Evolutionary conservation across 2,329 filamentous ascomycete genomes (phyloP), one percentile per base, ranked within the genome.

Genomic region (Leptographium lundbergii): DNA sequence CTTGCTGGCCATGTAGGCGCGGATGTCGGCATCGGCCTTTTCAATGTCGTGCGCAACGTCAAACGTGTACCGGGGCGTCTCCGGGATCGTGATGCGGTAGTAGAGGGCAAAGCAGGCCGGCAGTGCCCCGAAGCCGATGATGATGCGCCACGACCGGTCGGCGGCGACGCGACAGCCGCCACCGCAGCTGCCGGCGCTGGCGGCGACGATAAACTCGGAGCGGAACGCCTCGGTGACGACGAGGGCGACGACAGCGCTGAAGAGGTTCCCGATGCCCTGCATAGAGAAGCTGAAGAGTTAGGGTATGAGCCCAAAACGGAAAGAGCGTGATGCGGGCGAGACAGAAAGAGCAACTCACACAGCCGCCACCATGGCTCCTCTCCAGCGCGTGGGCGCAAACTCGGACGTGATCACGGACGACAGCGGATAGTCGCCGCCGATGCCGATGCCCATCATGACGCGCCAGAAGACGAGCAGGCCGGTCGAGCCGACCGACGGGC

Each of bases 31-130:
- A 60, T 86, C 84, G 34, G 82, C 89, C 72, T 89, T 88, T 70
- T 88, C 81, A 34, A 89, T 77, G 66, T 94, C 88, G 60, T 84
- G 85, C 32, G 83, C 79, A 2, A 94, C 82, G 69, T 94, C 89
- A 57, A 67, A 66, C 9, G 66, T 67, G 59, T 91, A 92, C 45
- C 88, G 82, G 45, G 88, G 88, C 4, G 89, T 91, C 73, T 94
- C 89, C 10, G 89, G 89, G 60, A 94, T 91, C 25, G 88, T 92
- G 57, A 94, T 80, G 62, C 89, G 86, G 73, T 89, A 94, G 72
- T 91, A 92, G n/a, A 94, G 77, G 14, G 88, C 89, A 60, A 91
- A 79, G 66, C 83, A 87, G 3, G 86, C 89, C 0, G 89, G 89
- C 11, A 94, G 74, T 14, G 86, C 88, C 45, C 89, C 89, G 61